Conservation (phyloP, 345 rosid genomes). For the Pseudoturritis turrita region DNA sequence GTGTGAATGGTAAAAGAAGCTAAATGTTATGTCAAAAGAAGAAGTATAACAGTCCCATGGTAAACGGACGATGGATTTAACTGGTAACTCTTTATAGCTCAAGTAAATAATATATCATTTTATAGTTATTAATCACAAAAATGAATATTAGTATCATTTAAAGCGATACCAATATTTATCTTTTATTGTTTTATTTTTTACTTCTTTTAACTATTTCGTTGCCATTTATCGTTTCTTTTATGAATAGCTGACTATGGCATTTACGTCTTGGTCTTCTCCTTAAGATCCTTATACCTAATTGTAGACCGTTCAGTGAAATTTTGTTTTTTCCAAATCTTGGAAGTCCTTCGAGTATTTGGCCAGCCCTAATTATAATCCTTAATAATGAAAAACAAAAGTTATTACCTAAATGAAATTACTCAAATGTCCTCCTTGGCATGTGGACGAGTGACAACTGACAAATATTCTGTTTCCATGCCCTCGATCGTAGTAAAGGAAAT, state of each 20-base stretch:
- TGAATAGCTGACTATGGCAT: not conserved
- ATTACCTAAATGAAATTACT: not conserved
- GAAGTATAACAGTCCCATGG: not conserved
- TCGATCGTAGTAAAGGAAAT: no score
- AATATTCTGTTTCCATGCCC: no score
- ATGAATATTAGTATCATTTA: no score
- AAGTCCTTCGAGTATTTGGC: not conserved
- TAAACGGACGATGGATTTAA: no score
- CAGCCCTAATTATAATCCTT: not conserved
- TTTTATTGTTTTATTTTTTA: no score
- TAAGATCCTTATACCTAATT: not conserved
- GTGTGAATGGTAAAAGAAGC: not conserved
- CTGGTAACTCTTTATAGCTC: no score
- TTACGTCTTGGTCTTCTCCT: not conserved
- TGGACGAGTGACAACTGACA: not conserved
- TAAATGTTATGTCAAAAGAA: not conserved
- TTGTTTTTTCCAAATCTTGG: not conserved
- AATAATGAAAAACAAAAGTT: not conserved
- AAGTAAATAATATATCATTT: no score
- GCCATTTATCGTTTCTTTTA: no score
- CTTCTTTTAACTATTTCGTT: no score
- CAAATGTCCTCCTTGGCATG: not conserved
- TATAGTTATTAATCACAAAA: no score
- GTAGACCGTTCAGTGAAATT: not conserved
- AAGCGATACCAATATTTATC: no score